These are phyloP conservation scores for Kurtzmaniella cleridarum DNA, from an alignment of 805 yeast species.

Conservation along the genomic window DNA sequence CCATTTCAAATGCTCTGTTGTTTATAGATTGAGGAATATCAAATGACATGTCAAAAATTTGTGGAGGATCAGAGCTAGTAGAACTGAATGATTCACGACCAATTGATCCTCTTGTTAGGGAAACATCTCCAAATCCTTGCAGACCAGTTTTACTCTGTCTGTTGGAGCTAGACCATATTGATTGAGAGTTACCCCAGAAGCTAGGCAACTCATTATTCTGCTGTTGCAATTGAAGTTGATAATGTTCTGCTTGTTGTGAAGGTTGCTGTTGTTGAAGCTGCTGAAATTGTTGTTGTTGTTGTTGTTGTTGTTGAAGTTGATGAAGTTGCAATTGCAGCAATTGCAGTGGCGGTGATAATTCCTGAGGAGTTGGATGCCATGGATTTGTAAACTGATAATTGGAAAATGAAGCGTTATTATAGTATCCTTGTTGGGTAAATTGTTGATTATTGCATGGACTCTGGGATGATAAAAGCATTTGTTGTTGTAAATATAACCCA, in stretches of 20 bases:
- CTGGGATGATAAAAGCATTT: too few relatives aligned
- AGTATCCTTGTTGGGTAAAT: too few relatives aligned
- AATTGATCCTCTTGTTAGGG: too few relatives aligned
- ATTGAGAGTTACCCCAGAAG: not conserved
- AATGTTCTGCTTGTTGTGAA: not conserved
- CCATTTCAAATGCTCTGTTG: slow-evolving; percentile 1
- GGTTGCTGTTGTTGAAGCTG: not conserved
- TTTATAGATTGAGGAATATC: too few relatives aligned
- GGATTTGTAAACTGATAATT: slow-evolving; percentile 4
- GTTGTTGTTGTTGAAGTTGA: not conserved
- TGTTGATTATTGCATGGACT: too few relatives aligned
- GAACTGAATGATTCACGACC: too few relatives aligned
- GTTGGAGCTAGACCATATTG: slow-evolving; percentile 3
- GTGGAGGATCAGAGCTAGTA: too few relatives aligned
- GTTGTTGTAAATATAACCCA: too few relatives aligned
- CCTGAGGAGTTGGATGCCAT: not conserved
- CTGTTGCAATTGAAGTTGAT: not conserved
- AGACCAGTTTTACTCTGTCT: not conserved
- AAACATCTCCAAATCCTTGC: too few relatives aligned
- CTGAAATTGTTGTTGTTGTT: not conserved
- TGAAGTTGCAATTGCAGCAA: slow-evolving; percentile 2
- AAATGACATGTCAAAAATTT: too few relatives aligned
- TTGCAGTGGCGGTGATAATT: not conserved
- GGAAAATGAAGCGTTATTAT: not conserved
- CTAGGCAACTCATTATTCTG: not conserved